phyloP scores from a whole-genome alignment of 306 rosid species.

The Rosa rugosa region DNA sequence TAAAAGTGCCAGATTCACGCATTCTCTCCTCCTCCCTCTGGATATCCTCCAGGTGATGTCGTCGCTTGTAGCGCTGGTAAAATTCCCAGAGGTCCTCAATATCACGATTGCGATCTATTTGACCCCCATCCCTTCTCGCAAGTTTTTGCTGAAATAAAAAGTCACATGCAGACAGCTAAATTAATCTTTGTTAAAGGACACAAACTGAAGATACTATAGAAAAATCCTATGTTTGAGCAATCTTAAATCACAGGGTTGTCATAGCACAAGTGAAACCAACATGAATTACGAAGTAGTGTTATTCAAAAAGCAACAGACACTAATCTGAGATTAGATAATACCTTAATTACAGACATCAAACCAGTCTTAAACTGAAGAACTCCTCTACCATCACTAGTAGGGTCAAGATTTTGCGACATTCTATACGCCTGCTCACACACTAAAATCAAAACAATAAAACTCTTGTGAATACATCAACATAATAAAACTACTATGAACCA shows the following conservation, averaged over 20 bases:
- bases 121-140: slow-evolving; percentile 73
- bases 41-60: slow-evolving; percentile 75
- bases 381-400: slow-evolving; percentile 85
- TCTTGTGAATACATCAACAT: neutral
- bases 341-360: slow-evolving; percentile 93
- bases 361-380: slow-evolving; percentile 96
- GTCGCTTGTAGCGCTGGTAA: slow-evolving; percentile 68
- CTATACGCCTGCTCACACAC: slow-evolving; percentile 98
- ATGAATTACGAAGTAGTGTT: neutral
- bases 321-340: slow-evolving; percentile 30
- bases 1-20: slow-evolving; percentile 84
- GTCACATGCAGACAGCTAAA: slow-evolving; percentile 21
- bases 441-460: slow-evolving; percentile 38
- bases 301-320: slow-evolving; percentile 8
- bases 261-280: neutral
- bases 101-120: slow-evolving; percentile 81
- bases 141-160: slow-evolving; percentile 72
- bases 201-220: neutral
- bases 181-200: neutral
- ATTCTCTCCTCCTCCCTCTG: slow-evolving; percentile 71
- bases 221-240: neutral
- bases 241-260: neutral
- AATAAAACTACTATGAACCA: neutral
- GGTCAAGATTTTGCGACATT: slow-evolving; percentile 94
- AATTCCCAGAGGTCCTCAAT: slow-evolving; percentile 81